phyloP scores from a whole-genome alignment of 2,329 filamentous ascomycete species.

The Colletotrichum eremochloae region DNA sequence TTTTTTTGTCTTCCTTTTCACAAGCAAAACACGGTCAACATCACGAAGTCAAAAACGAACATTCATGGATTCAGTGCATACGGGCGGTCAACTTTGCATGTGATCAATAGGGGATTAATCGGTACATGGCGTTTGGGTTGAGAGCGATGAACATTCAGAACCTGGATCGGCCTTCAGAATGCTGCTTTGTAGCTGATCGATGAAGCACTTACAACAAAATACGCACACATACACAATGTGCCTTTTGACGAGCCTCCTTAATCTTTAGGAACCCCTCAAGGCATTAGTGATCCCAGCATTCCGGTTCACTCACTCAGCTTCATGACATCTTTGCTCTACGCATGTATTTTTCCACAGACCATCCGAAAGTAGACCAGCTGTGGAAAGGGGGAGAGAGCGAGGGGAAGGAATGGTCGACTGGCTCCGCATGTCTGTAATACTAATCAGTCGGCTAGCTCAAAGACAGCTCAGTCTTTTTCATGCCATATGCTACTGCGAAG shows the following conservation, averaged over 20 bases:
- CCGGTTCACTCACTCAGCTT: neutral
- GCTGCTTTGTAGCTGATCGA: constrained; percentile 36
- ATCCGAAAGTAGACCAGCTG: neutral
- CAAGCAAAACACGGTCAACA: constrained; percentile 29
- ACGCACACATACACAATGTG: constrained; percentile 4
- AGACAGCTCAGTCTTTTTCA: neutral
- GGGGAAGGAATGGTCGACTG: neutral
- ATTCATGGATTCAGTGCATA: constrained; percentile 43
- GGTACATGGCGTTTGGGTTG: constrained; percentile 42
- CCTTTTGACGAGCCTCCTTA: constrained; percentile 23
- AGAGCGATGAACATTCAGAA: constrained; percentile 38
- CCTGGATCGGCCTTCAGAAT: constrained; percentile 38
- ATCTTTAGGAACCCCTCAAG: neutral
- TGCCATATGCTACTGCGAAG: neutral
- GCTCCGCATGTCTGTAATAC: constrained; percentile 27
- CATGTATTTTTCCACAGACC: neutral
- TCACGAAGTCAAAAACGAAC: constrained; percentile 43
- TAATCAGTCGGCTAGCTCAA: constrained; percentile 26
- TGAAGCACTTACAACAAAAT: constrained; percentile 22
- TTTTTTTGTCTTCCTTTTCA: constrained; percentile 16
- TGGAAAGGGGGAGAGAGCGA: neutral
- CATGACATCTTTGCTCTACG: constrained; percentile 10
- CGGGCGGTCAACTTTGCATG: constrained; percentile 43
- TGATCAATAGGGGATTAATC: constrained; percentile 39
- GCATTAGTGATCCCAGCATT: constrained; percentile 17